Conservation (phyloP, 352 stramenopile genomes). For the Phytophthora pseudosyringae region DNA sequence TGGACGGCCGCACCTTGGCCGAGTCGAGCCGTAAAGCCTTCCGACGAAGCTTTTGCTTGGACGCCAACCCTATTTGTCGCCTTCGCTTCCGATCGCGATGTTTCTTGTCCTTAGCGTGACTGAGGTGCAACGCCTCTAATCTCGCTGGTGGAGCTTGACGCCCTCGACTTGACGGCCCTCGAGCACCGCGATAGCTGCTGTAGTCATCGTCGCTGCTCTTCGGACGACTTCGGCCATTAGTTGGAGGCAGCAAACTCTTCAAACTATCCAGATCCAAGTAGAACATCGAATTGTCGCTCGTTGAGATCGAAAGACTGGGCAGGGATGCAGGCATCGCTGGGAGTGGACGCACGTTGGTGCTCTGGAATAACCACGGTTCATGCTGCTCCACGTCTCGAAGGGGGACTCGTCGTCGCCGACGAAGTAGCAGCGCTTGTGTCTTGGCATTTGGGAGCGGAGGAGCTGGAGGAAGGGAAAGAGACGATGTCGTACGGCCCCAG, state of each 20-base stretch:
- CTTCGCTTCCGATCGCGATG: conserved; percentile 17
- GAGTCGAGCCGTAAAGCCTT: conserved; percentile 56
- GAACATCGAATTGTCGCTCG: conserved; percentile 51
- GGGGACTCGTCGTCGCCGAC: conserved; percentile 25
- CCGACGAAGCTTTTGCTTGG: conserved; percentile 41
- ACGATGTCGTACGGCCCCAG: conserved; percentile 13
- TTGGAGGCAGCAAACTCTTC: conserved; percentile 57
- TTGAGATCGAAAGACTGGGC: conserved; percentile 27
- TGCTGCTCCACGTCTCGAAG: conserved; percentile 33
- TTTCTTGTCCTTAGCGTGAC: conserved; percentile 8
- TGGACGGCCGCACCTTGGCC: conserved; percentile 39
- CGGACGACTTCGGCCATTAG: conserved; percentile 23
- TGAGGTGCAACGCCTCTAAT: conserved; percentile 53
- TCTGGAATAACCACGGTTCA: conserved; percentile 81
- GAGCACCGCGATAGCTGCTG: conserved; percentile 9
- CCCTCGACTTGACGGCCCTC: conserved; percentile 17
- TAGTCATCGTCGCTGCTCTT: conserved; percentile 33
- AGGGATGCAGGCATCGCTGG: conserved; percentile 15
- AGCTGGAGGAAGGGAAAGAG: conserved; percentile 15
- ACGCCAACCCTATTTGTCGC: conserved; percentile 10
- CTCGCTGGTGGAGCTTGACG: conserved; percentile 33
- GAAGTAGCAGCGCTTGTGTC: conserved; percentile 16
- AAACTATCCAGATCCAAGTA: conserved; percentile 74
- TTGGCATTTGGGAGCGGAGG: conserved; percentile 21
- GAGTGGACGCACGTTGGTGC: conserved; percentile 45